Evolutionary conservation across 140 eudicot species (phyloP), one percentile per base, ranked within the genome.

Genomic region (Flaveria floridana): DNA sequence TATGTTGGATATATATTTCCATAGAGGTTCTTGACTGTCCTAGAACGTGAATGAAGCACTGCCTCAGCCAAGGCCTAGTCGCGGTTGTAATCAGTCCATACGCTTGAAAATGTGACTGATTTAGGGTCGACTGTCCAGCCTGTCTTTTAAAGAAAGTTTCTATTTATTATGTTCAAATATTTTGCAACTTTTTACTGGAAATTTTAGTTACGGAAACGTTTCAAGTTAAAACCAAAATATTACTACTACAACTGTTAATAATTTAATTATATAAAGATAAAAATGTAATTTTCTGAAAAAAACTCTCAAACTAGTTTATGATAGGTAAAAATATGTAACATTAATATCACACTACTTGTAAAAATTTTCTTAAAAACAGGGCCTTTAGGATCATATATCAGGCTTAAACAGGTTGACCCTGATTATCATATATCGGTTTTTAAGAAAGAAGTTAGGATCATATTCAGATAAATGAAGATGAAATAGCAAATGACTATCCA

Each of bases 401-500:
- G 46, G 46, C 10, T 6, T 8, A 41, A 41, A 6, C 46, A 41
- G 46, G 46, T n/a, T n/a, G n/a, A n/a, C n/a, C n/a, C n/a, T n/a
- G n/a, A n/a, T n/a, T n/a, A n/a, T n/a, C n/a, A n/a, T n/a, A n/a
- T n/a, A n/a, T n/a, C n/a, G n/a, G n/a, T n/a, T n/a, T n/a, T n/a
- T n/a, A n/a, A n/a, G n/a, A n/a, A n/a, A n/a, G n/a, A n/a, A n/a
- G n/a, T n/a, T n/a, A n/a, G n/a, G n/a, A n/a, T n/a, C n/a, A 94
- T 68, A 87, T 94, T 70, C 95, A 90, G 82, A 94, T 94, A 51
- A 91, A 94, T 70, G 99, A 94, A 86, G 99, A 91, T 80, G 99
- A 94, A 79, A 94, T 90, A 78, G 99, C 96, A 75, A 91, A 85
- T 76, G 99, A 94, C 74, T 94, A 94, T 78, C 99, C 99, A 2